phyloP scores from a whole-genome alignment of 1,139 yeast genomes.

The Ogataea hybrid region DNA sequence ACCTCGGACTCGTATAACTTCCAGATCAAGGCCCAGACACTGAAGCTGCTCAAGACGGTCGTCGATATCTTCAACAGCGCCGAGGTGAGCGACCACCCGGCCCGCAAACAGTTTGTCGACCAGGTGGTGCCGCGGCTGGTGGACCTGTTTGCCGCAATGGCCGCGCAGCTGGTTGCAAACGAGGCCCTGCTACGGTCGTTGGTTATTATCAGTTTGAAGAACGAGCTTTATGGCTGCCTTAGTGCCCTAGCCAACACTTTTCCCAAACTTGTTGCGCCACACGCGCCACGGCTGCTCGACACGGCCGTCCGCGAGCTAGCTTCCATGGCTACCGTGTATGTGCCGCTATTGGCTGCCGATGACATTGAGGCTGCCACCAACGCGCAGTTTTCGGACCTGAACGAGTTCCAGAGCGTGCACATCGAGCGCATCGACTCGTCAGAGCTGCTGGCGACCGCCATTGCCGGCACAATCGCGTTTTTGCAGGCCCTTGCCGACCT shows the following conservation, averaged over 20 bases:
- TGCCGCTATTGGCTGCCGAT: constrained; percentile 12
- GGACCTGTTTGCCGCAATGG: constrained; percentile 14
- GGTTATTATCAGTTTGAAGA: constrained; percentile 22
- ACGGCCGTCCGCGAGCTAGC: constrained; percentile 21
- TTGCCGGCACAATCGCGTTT: constrained; percentile 21
- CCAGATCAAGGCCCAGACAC: constrained; percentile 46
- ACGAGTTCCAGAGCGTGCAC: constrained; percentile 21
- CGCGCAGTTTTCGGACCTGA: constrained; percentile 23
- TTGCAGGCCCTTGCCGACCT: constrained; percentile 25
- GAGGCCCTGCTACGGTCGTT: constrained; percentile 12
- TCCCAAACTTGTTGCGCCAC: constrained; percentile 16
- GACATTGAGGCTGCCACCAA: constrained; percentile 2
- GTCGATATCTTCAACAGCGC: constrained; percentile 53
- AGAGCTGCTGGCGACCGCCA: constrained; percentile 18
- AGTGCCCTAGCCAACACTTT: constrained; percentile 23
- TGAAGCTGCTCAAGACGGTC: constrained; percentile 52
- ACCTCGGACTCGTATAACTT: constrained; percentile 23
- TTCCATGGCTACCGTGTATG: constrained; percentile 17
- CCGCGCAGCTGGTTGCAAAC: constrained; percentile 5
- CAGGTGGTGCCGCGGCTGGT: constrained; percentile 24
- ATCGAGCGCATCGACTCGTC: constrained; percentile 27
- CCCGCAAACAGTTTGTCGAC: constrained; percentile 22
- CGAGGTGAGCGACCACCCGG: constrained; percentile 38
- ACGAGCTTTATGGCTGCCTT: constrained; percentile 25
- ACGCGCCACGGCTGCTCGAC: constrained; percentile 12